Evolutionary conservation across 2,329 filamentous ascomycete species (phyloP).

Genomic region (Paraconiothyrium sp.): DNA sequence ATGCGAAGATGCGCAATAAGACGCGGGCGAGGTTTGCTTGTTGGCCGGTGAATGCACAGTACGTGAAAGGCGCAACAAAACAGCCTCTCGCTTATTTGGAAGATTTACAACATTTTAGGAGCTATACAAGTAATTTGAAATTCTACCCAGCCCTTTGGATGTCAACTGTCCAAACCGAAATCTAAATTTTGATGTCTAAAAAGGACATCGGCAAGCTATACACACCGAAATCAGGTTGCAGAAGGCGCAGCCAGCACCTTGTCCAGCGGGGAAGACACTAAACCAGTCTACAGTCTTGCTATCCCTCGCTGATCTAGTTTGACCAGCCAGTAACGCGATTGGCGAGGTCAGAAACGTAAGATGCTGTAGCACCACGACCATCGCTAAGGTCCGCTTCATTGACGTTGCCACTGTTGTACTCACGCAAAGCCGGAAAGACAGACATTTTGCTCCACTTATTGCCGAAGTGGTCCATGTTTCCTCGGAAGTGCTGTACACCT

Average conservation of each 20-base stretch:
- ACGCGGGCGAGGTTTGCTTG: neutral
- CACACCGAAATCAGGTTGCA: neutral
- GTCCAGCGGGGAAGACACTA: neutral
- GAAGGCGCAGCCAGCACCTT: too few relatives aligned
- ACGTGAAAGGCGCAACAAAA: neutral
- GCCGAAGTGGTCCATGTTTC: constrained; percentile 19
- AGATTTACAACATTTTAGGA: too few relatives aligned
- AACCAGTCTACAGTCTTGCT: neutral
- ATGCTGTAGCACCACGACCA: constrained; percentile 19
- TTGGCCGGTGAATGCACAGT: neutral
- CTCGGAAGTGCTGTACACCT: constrained; percentile 25
- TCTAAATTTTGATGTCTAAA: neutral
- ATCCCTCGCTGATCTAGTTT: constrained; percentile 4
- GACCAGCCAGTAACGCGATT: constrained; percentile 21
- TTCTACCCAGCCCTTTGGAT: too few relatives aligned
- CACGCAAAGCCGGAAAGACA: constrained; percentile 24
- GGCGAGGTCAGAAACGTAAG: constrained; percentile 23
- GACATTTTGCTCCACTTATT: constrained; percentile 15
- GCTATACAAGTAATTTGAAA: too few relatives aligned
- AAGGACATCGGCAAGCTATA: neutral
- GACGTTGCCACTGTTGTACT: constrained; percentile 25
- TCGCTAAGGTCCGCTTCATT: constrained; percentile 22
- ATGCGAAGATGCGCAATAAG: neutral
- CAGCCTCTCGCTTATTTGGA: too few relatives aligned
- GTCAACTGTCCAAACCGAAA: too few relatives aligned